Evolutionary conservation across 2,329 filamentous ascomycete genomes (phyloP).

Genomic region (Calycina marina): DNA sequence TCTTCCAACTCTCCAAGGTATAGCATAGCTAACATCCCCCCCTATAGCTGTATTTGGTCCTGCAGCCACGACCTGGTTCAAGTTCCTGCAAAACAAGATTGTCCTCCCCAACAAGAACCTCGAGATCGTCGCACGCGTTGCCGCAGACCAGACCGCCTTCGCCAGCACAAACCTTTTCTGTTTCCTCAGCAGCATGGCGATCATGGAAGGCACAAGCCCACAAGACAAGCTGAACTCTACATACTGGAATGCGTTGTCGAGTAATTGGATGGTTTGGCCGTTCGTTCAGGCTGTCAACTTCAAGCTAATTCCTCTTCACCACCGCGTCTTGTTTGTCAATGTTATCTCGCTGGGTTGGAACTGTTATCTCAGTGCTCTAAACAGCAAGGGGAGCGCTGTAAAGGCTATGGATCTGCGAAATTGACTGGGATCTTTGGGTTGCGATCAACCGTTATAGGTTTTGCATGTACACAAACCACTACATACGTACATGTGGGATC

Average conservation of each 20-base stretch:
- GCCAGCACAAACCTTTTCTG: constrained; percentile 47
- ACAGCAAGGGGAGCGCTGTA: constrained; percentile 11
- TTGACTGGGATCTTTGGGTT: no score
- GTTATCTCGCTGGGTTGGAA: constrained; percentile 46
- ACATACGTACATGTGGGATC: no score
- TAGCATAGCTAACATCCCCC: constrained; percentile 8
- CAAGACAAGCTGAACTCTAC: constrained; percentile 44
- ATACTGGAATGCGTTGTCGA: constrained; percentile 45
- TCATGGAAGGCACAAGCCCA: constrained; percentile 45
- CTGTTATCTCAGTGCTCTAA: constrained; percentile 26
- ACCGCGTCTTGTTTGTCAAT: constrained; percentile 58
- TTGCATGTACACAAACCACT: no score
- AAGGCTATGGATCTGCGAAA: no score
- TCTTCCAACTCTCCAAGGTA: not conserved
- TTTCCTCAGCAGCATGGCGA: constrained; percentile 55
- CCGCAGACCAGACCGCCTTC: constrained; percentile 50
- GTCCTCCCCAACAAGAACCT: constrained; percentile 39
- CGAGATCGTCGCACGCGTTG: constrained; percentile 49
- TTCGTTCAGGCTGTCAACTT: constrained; percentile 55
- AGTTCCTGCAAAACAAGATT: constrained; percentile 47
- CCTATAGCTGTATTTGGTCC: constrained; percentile 50
- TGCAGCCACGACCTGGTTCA: constrained; percentile 56
- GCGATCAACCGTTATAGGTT: no score
- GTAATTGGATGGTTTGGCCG: constrained; percentile 61
- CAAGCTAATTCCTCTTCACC: constrained; percentile 52